These are phyloP conservation scores for Alliaria petiolata DNA, from an alignment of 345 rosid genomes.

Conservation along the genomic window DNA sequence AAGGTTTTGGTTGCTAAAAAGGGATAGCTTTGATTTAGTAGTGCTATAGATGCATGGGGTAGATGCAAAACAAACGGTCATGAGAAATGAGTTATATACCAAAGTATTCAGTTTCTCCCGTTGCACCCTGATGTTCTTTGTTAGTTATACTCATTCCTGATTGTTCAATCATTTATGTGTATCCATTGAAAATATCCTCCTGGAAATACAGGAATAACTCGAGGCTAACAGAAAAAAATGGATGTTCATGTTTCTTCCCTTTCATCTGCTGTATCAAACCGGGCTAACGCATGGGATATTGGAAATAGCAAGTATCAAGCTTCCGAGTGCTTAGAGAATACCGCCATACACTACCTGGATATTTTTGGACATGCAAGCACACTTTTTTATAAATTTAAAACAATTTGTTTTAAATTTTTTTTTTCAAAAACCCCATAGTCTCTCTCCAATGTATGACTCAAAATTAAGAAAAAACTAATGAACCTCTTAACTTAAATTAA, in stretches of 20 bases:
- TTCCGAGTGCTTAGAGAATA: constrained; percentile 63
- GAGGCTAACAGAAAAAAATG: constrained; percentile 62
- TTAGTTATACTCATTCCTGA: background rate
- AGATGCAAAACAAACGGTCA: background rate
- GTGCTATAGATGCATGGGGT: background rate
- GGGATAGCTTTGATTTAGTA: background rate
- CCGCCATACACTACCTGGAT: constrained; percentile 97
- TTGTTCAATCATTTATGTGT: background rate
- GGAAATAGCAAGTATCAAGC: constrained; percentile 44
- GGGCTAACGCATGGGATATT: constrained; percentile 30
- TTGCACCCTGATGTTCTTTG: background rate
- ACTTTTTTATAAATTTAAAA: too few species aligned
- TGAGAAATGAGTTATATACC: background rate
- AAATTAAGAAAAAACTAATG: too few species aligned
- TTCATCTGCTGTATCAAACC: too few species aligned
- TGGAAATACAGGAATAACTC: constrained; percentile 53
- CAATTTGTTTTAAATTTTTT: too few species aligned
- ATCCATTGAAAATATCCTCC: background rate
- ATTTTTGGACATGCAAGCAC: constrained; percentile 86
- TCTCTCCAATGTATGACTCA: too few species aligned
- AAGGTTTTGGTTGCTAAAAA: background rate
- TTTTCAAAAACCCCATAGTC: too few species aligned
- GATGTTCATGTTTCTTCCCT: constrained; percentile 43
- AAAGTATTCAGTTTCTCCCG: background rate
- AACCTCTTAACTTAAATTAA: too few species aligned